Evolutionary conservation across 202 grass and related monocot genomes (phyloP).

Genomic region (Musa balbisiana): DNA sequence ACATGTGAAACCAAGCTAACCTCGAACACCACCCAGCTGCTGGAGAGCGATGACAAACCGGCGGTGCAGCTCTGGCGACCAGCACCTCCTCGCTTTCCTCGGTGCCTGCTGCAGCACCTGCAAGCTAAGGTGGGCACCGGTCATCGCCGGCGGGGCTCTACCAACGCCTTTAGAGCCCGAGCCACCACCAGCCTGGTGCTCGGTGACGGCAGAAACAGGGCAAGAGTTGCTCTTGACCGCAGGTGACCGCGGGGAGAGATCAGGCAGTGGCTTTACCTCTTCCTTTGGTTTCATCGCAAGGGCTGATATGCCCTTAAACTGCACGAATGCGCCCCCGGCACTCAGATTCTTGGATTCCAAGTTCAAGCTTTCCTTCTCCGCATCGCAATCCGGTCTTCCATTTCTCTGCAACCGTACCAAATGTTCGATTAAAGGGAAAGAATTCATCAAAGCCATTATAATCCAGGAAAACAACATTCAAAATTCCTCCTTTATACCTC

Average conservation of each 20-base stretch:
- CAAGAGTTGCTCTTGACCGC: constrained; percentile 7
- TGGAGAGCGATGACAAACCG: constrained; percentile 73
- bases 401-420: neutral
- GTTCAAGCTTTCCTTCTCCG: neutral
- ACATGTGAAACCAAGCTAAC: constrained; percentile 22
- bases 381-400: neutral
- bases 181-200: constrained; percentile 4
- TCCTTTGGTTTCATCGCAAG: neutral
- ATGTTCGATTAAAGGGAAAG: neutral
- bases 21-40: constrained; percentile 63
- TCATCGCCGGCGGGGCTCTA: constrained; percentile 10
- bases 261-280: constrained; percentile 21
- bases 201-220: constrained; percentile 16
- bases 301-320: neutral
- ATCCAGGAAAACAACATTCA: neutral
- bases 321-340: constrained; percentile 28
- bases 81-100: constrained; percentile 79
- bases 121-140: constrained; percentile 15
- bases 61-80: constrained; percentile 88
- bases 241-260: constrained; percentile 38
- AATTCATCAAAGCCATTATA: neutral
- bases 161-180: neutral
- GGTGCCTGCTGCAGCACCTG: constrained; percentile 18
- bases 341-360: constrained; percentile 11
- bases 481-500: constrained; percentile 41